Evolutionary conservation across 176 grass and related monocot species (phyloP), one percentile per base, ranked within the genome.

Genomic region (Oryza meyeriana): DNA sequence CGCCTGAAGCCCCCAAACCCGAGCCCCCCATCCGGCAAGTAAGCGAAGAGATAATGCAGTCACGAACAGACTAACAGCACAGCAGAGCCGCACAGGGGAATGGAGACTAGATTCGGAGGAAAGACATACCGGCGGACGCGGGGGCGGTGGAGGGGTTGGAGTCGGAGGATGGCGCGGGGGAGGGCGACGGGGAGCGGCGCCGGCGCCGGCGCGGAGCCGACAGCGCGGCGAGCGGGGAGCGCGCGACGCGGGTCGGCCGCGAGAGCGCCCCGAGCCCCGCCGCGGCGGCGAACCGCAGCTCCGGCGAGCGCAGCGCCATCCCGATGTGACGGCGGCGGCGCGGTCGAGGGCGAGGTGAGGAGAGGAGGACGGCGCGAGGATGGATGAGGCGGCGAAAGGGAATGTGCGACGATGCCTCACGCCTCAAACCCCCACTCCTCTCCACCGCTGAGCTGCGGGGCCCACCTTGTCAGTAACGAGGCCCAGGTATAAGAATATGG

Each of bases 301-400:
- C 85, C 66, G 83, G 71, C 32, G 89, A 40, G 64, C 80, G 89
- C n/a, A 99, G 78, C 64, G 85, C 86, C 96, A 95, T 99, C 45
- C 17, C 41, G 52, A 25, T 71, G 47, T 0, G 71, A 50, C 10
- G 76, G 81, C 75, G 89, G 81, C 40, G 85, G 12, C 18, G 78
- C n/a, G 6, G n/a, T 10, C 26, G 74, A 16, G 58, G 66, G 86
- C 34, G 14, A 66, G 33, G 62, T 8, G 17, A 12, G 86, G 6
- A 7, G 64, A 14, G 34, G 26, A 35, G 72, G 16, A 64, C 42
- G 24, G 86, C 58, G 78, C 78, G 63, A 78, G 45, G 38, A 57
- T 61, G 30, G 80, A 34, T 20, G 77, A 22, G 12, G 44, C 75
- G 26, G 58, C 58, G 35, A 6, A 6, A 42, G 4, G 40, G 40